A percentile compares a stretch with the other conserved stretches of the same genome.
Conservation (phyloP, 2,329 filamentous ascomycete genomes). For the Pestalotiopsis sp. region DNA sequence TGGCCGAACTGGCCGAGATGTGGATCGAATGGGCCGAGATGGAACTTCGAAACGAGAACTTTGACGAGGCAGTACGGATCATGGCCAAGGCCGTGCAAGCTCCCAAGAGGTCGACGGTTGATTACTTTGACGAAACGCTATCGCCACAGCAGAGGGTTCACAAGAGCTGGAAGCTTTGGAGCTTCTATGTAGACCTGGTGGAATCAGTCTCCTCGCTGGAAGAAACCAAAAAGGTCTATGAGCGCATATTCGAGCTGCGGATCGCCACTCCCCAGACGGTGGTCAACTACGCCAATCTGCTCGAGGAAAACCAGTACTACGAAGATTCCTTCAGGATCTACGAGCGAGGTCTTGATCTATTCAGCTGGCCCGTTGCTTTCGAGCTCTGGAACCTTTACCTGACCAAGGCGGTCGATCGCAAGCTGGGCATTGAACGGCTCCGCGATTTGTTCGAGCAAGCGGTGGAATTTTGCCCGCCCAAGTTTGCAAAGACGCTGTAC, state of each 20-base stretch:
- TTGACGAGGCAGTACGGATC: constrained; percentile 89
- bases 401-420: constrained; percentile 94
- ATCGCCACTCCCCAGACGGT: constrained; percentile 98
- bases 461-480: constrained; percentile 89
- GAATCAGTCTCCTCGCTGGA: constrained; percentile 91
- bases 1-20: constrained; percentile 95
- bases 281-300: constrained; percentile 94
- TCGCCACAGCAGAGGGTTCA: constrained; percentile 95
- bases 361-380: constrained; percentile 96
- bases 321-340: constrained; percentile 99
- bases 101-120: constrained; percentile 96
- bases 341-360: constrained; percentile 94
- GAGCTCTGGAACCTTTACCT: constrained; percentile 98
- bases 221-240: constrained; percentile 92
- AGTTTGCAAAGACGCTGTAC: constrained; percentile 94
- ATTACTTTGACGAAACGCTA: constrained; percentile 95
- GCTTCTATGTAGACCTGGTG: constrained; percentile 97
- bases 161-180: constrained; percentile 99
- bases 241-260: constrained; percentile 95
- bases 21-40: constrained; percentile 99
- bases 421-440: constrained; percentile 91
- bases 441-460: constrained; percentile 97
- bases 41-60: constrained; percentile 94
- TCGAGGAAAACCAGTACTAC: constrained; percentile 93
- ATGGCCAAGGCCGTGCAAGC: constrained; percentile 97